Conservation (phyloP, 1,139 yeast species). For the Debaryomyces coudertii region DNA sequence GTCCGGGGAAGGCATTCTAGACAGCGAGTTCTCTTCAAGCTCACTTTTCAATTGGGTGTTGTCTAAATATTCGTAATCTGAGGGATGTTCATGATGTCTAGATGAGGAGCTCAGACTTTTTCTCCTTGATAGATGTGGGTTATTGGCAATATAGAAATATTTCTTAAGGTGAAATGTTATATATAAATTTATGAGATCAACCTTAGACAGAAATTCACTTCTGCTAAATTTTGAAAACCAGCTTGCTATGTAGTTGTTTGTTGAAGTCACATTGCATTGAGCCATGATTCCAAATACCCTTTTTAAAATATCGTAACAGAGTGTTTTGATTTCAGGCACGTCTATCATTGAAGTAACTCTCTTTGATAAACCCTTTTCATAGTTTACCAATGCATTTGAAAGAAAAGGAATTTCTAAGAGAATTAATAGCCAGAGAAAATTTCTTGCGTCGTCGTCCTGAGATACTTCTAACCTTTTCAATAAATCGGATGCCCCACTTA, state of each 20-base stretch:
- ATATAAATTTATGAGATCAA: constrained; percentile 63
- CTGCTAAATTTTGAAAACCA: constrained; percentile 57
- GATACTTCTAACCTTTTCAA: constrained; percentile 48
- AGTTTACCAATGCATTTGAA: constrained; percentile 43
- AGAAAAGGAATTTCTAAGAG: constrained; percentile 66
- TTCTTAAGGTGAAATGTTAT: constrained; percentile 63
- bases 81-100: constrained; percentile 9
- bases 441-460: constrained; percentile 34
- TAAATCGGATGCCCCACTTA: constrained; percentile 51
- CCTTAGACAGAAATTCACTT: constrained; percentile 46
- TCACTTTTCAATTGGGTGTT: constrained; percentile 22
- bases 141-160: constrained; percentile 39
- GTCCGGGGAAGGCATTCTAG: constrained; percentile 5
- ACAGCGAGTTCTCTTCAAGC: constrained; percentile 7
- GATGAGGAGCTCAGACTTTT: constrained; percentile 14
- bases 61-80: constrained; percentile 25
- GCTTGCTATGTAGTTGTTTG: constrained; percentile 51
- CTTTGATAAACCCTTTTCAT: constrained; percentile 24
- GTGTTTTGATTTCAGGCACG: constrained; percentile 53
- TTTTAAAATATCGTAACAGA: constrained; percentile 67
- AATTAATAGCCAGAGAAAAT: constrained; percentile 58
- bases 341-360: constrained; percentile 35
- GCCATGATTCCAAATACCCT: constrained; percentile 69
- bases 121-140: constrained; percentile 29
- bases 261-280: constrained; percentile 42